Conservation (phyloP, 192 early-diverging fungal species). For the Gorgonomyces haynaldii region DNA sequence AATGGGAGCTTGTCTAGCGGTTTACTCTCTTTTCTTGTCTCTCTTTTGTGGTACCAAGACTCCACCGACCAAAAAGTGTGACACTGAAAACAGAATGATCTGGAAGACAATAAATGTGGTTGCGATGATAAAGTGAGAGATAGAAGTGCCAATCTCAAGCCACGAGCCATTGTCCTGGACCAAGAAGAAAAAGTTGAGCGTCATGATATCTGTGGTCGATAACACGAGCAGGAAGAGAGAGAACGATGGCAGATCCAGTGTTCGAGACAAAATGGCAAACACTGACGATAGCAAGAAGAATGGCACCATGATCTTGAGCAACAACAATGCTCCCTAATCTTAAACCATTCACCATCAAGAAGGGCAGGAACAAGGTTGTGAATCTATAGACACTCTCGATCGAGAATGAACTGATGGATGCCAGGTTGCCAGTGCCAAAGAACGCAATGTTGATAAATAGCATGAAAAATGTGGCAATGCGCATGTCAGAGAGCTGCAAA, state of each 20-base stretch:
- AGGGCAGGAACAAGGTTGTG: conserved; percentile 81
- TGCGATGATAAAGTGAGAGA: conserved; percentile 90
- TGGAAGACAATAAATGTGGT: conserved; percentile 86
- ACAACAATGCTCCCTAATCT: conserved; percentile 45
- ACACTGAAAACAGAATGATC: conserved; percentile 72
- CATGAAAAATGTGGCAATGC: conserved; percentile 46
- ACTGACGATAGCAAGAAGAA: conserved; percentile 84
- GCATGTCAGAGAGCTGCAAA: conserved; percentile 16
- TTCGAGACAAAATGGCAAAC: conserved; percentile 64
- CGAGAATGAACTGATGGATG: conserved; percentile 73
- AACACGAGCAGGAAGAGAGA: conserved; percentile 77
- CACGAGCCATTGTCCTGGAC: conserved; percentile 85
- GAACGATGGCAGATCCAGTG: conserved; percentile 72
- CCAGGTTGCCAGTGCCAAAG: conserved; percentile 95
- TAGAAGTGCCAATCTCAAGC: conserved; percentile 94
- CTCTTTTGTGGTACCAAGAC: conserved; percentile 25
- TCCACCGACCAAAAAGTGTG: conserved; percentile 44
- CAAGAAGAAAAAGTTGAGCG: conserved; percentile 92
- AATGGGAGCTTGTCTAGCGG: too few species aligned
- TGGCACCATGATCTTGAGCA: conserved; percentile 86
- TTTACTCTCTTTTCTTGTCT: background rate
- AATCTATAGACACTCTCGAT: conserved; percentile 81
- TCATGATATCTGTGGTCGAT: conserved; percentile 82
- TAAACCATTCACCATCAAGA: conserved; percentile 51
- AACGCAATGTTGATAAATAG: conserved; percentile 89